Evolutionary conservation across 2,329 filamentous ascomycete species (phyloP).

Genomic region (Pseudocercospora musae): DNA sequence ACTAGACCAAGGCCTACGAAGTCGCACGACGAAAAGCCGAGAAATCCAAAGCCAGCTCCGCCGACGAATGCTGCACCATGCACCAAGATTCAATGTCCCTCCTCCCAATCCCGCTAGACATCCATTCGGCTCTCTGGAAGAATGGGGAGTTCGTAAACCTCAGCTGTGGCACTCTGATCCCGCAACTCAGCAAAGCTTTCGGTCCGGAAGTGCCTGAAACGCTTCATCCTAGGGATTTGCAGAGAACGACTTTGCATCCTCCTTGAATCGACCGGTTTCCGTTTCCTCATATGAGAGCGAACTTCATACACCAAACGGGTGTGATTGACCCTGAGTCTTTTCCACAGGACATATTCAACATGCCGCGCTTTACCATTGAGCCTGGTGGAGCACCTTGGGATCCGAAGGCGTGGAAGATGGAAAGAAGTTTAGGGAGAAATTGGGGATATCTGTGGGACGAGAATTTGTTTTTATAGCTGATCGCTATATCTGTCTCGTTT

Average conservation of each 20-base stretch:
- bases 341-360: constrained; percentile 34
- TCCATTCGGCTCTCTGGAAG: constrained; percentile 34
- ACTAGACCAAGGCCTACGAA: constrained; percentile 2
- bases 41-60: background rate
- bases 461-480: background rate
- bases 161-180: constrained; percentile 27
- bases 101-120: constrained; percentile 18
- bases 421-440: constrained; percentile 37
- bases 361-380: constrained; percentile 36
- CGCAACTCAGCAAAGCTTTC: constrained; percentile 27
- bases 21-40: constrained; percentile 4
- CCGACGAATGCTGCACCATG: background rate
- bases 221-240: constrained; percentile 37
- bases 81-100: constrained; percentile 2
- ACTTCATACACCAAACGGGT: constrained; percentile 33
- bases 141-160: constrained; percentile 35
- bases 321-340: constrained; percentile 40
- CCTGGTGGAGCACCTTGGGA: constrained; percentile 33
- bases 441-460: constrained; percentile 37
- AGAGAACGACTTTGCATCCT: constrained; percentile 36
- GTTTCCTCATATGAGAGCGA: constrained; percentile 41
- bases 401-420: constrained; percentile 37
- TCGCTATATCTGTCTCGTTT: background rate
- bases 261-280: constrained; percentile 44
- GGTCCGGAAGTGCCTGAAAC: constrained; percentile 16